These are phyloP conservation scores for Jasminum sambac DNA, from an alignment of 257 asterid genomes.

Conservation along the genomic window DNA sequence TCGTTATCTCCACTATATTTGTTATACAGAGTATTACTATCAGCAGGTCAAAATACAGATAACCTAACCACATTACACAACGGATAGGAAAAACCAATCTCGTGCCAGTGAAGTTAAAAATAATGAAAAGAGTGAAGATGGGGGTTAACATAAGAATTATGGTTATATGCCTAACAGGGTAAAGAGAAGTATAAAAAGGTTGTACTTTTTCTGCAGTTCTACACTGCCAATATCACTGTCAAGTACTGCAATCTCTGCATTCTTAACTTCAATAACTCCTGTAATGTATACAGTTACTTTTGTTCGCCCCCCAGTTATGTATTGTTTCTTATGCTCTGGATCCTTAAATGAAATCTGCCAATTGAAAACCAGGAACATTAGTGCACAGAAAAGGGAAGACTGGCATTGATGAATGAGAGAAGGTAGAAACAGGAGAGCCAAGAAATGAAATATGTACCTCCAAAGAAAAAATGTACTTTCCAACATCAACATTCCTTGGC, in stretches of 20 bases:
- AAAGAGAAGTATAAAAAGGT: constrained; percentile 26
- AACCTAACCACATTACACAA: not conserved
- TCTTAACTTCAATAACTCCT: constrained; percentile 61
- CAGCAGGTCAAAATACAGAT: not conserved
- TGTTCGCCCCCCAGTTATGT: constrained; percentile 87
- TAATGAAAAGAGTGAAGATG: not conserved
- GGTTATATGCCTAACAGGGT: not conserved
- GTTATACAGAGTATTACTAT: not conserved
- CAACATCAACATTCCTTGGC: constrained; percentile 70
- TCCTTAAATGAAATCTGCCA: constrained; percentile 68
- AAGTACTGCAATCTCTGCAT: constrained; percentile 70
- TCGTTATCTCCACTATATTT: not conserved
- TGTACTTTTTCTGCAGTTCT: constrained; percentile 74
- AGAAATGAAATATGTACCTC: constrained; percentile 56
- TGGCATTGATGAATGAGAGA: constrained; percentile 9
- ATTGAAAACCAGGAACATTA: constrained; percentile 23
- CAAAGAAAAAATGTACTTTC: constrained; percentile 66
- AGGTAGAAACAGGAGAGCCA: constrained; percentile 12
- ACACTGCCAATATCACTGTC: constrained; percentile 80
- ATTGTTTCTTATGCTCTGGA: constrained; percentile 69
- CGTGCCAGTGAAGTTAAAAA: not conserved
- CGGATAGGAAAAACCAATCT: not conserved
- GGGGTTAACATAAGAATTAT: not conserved
- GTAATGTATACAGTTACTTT: constrained; percentile 68
- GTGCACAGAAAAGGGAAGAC: constrained; percentile 13